Evolutionary conservation across 805 yeast genomes (phyloP).

Genomic region (Ogataea pini): DNA sequence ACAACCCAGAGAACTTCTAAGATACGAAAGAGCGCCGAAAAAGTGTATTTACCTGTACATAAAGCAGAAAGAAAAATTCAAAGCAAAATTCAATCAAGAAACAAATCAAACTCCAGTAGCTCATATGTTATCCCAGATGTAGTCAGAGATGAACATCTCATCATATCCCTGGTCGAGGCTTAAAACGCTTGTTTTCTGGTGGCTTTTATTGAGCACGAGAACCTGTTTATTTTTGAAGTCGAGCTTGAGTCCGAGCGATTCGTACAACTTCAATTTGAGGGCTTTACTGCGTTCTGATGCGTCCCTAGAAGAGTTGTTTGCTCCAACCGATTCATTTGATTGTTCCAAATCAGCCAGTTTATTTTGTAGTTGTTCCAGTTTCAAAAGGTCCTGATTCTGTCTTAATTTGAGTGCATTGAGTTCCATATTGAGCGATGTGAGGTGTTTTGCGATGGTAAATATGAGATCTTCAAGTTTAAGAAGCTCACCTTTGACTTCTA

Average conservation of each 20-base stretch:
- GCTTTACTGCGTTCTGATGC: constrained; percentile 40
- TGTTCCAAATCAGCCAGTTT: constrained; percentile 26
- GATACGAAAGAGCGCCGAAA: neutral
- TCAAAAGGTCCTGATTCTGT: constrained; percentile 40
- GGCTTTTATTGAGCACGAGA: constrained; percentile 49
- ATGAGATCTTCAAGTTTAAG: constrained; percentile 45
- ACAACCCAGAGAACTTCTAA: constrained; percentile 71
- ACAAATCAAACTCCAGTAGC: too few relatives aligned
- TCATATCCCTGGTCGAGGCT: constrained; percentile 55
- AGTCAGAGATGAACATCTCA: constrained; percentile 70
- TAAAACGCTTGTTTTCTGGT: constrained; percentile 49
- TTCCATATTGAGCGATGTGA: constrained; percentile 50
- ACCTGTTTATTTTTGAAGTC: constrained; percentile 43
- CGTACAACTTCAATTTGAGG: constrained; percentile 59
- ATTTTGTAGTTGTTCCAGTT: constrained; percentile 35
- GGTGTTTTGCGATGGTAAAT: constrained; percentile 50
- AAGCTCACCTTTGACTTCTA: constrained; percentile 34
- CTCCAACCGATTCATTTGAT: constrained; percentile 12
- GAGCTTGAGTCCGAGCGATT: constrained; percentile 58
- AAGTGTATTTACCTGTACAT: constrained; percentile 13
- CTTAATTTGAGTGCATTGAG: constrained; percentile 42
- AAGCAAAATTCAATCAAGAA: neutral
- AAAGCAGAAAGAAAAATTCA: constrained; percentile 4
- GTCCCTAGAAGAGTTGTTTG: constrained; percentile 21
- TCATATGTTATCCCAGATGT: constrained; percentile 73